phyloP scores from a whole-genome alignment of 345 rosid genomes.

The Toxicodendron radicans region DNA sequence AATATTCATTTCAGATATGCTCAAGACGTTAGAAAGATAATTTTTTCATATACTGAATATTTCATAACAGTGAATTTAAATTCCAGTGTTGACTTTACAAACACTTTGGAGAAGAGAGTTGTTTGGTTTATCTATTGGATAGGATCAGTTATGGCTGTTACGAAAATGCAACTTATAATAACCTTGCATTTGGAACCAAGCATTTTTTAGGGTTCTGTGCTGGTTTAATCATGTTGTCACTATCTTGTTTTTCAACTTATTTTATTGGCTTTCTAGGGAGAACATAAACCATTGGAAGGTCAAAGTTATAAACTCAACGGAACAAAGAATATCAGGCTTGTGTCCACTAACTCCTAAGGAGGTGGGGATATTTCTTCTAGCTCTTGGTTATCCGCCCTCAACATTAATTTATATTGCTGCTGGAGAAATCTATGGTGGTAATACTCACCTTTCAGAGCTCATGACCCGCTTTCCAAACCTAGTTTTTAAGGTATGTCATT shows the following conservation, averaged over 20 bases:
- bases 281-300: conserved; percentile 91
- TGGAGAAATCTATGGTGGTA: conserved; percentile 89
- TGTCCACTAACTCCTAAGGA: conserved; percentile 96
- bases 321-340: conserved; percentile 72
- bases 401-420: conserved; percentile 83
- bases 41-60: background rate
- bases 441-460: conserved; percentile 64
- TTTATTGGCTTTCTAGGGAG: conserved; percentile 48
- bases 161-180: background rate
- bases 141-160: background rate
- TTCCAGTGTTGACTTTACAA: background rate
- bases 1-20: background rate
- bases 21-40: background rate
- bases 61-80: background rate
- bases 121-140: background rate
- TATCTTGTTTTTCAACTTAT: background rate
- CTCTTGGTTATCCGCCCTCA: conserved; percentile 79
- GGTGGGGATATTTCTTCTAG: conserved; percentile 78
- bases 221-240: background rate
- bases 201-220: background rate
- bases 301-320: conserved; percentile 84
- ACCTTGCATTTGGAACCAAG: background rate
- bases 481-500: conserved; percentile 65
- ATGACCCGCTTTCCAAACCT: conserved; percentile 69
- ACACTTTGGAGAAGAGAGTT: background rate